Conservation (phyloP, 2,329 filamentous ascomycete species). For the Penicillium sp. region DNA sequence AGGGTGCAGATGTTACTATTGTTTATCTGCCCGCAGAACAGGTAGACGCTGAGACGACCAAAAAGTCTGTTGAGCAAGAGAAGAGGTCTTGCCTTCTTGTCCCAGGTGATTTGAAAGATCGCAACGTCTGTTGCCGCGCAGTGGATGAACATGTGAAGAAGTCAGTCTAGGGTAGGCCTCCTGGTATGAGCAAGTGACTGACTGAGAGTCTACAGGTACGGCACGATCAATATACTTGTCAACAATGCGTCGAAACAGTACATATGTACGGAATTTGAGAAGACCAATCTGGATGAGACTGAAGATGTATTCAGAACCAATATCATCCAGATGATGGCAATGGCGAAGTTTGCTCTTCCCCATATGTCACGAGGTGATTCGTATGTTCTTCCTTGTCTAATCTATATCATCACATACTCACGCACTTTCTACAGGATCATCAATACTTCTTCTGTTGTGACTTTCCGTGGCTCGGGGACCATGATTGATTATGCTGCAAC, state of each 20-base stretch:
- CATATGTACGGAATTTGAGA: constrained; percentile 50
- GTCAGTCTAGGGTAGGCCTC: constrained; percentile 38
- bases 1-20: constrained; percentile 15
- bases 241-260: constrained; percentile 60
- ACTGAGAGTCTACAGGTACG: constrained; percentile 53
- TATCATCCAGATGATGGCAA: constrained; percentile 58
- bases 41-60: constrained; percentile 9
- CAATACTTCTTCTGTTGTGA: constrained; percentile 55
- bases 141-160: constrained; percentile 54
- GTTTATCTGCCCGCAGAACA: constrained; percentile 11
- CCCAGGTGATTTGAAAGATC: constrained; percentile 9
- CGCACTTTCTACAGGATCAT: constrained; percentile 45
- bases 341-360: constrained; percentile 56
- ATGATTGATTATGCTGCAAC: constrained; percentile 58
- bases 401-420: background rate
- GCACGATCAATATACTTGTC: constrained; percentile 51
- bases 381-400: constrained; percentile 27
- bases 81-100: constrained; percentile 8
- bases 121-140: constrained; percentile 44
- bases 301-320: constrained; percentile 58
- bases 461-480: constrained; percentile 50
- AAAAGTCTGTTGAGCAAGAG: constrained; percentile 7
- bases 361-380: constrained; percentile 53
- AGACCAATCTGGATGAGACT: constrained; percentile 48
- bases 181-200: constrained; percentile 40